Base-by-base conservation (phyloP, 345 rosid genomes). In the Rhizophora apiculata region DNA sequence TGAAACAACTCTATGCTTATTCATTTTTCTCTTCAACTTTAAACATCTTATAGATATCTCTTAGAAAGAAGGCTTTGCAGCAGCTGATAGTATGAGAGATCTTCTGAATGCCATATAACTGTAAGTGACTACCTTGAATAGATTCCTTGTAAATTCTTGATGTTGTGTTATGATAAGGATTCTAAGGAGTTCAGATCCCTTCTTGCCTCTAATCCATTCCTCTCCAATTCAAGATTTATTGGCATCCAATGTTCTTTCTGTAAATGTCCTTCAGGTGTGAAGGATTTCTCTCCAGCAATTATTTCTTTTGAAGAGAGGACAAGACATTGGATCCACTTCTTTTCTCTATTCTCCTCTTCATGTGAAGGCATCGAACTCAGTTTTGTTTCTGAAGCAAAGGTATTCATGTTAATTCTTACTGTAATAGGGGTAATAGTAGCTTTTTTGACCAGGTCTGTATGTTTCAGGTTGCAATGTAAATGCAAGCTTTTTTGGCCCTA, bases 331-430 rank as follows among this genome's bases (percentile, higher is more conserved):
- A 80, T 91, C 70, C 87, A 84, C 72, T 79, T 89, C 68, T 86
- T 83, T 79, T 83, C 90, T 78, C 85, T 86, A 73, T 85, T 88
- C 79, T 64, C 81, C 90, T 73, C 76, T 78, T 57, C 96, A 89
- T 68, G 55, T 83, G 74, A 91, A 88, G 84, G 95, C 88, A 51
- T 67, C 89, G 66, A 80, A 69, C 83, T 80, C 83, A 52, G 78
- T 89, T 75, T 82, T 94, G 83, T 87, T 75, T 75, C 95, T 86
- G 79, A 91, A 89, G 76, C 78, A 76, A 69, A 94, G 98, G 97
- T 94, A 85, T 60, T 20, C 26, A 55, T 71, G 63, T 32, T 59
- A 61, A 74, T 32, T 66, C 60, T 60, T 81, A 51, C 71, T 68
- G 13, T 48, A 64, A 58, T 65, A 64, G 46, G 56, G 70, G 55